Base-by-base conservation (phyloP, 441 rosid species). In the Breynia disticha region DNA sequence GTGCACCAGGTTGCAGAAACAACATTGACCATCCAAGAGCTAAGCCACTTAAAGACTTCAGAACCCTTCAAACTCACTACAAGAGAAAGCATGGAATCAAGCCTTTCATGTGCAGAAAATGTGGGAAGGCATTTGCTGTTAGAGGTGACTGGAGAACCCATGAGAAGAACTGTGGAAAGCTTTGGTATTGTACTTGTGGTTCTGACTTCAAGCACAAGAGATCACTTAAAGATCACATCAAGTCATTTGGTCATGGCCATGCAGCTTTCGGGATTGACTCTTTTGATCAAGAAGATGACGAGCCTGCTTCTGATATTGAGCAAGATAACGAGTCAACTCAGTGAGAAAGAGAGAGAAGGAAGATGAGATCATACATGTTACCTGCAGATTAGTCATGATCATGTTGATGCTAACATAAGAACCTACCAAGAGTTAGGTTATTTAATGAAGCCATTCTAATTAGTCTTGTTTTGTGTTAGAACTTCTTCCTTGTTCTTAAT, bases 131-230 rank as follows among this genome's bases (percentile, higher is more conserved):
- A 20, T 88, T 93, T 53, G 98, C 98, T 0, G 97, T 93, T n/a
- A 72, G 89, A 57, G 98, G 98, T 16, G 98, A 93, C 43, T 93
- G 98, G 98, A 83, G 98, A 52, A 93, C 98, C 16, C 98, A 93
- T 52, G 98, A 93, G 79, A 93, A 93, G 80, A 93, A 93, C n/a
- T 93, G 98, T 48, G 98, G 98, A 19, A 86, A 84, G 74, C 85
- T 88, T 24, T 93, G 98, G 98, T 93, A 81, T 71, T 93, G 98
- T 67, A 73, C 71, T 48, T 93, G 97, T 59, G 97, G 97, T 0
- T 93, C 98, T 32, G 97, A 88, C 64, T 93, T 93, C 67, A 93
- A 88, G 76, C 98, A 93, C 68, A 93, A 88, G 62, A 79, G 98
- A 59, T 93, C 98, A 11, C 86, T 93, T 19, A 88, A 88, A 63